These are phyloP conservation scores for Chaetomium sp. DNA, from an alignment of 2,329 filamentous ascomycete genomes.

Conservation along the genomic window DNA sequence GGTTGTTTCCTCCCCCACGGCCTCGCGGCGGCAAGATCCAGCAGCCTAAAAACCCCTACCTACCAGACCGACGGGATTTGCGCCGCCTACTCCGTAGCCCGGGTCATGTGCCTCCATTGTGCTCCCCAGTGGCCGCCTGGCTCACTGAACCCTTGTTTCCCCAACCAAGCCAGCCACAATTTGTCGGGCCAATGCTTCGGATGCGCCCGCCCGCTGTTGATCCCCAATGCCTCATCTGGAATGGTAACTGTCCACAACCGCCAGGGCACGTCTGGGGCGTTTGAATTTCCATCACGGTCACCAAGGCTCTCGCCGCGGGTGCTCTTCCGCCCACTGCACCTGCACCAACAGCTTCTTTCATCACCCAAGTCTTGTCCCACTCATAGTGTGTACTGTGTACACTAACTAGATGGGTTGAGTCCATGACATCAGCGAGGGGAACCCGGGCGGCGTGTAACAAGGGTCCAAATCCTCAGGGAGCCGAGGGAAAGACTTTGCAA, in stretches of 20 bases:
- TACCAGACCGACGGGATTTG: conserved; percentile 3
- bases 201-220: conserved; percentile 5
- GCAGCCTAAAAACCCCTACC: background rate
- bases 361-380: background rate
- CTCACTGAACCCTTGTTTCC: conserved; percentile 6
- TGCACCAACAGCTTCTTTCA: background rate
- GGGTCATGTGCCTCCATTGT: conserved; percentile 22
- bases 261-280: background rate
- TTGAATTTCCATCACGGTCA: background rate
- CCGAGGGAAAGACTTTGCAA: conserved; percentile 21
- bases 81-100: conserved; percentile 9
- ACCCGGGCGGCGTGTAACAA: conserved; percentile 18
- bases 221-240: conserved; percentile 9
- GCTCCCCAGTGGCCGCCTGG: conserved; percentile 3
- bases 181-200: conserved; percentile 10
- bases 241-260: background rate
- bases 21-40: background rate
- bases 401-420: conserved; percentile 17
- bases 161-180: conserved; percentile 17
- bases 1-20: background rate
- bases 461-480: conserved; percentile 27
- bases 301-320: background rate
- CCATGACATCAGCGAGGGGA: conserved; percentile 35
- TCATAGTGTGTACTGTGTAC: too few species aligned
- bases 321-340: background rate